These are phyloP conservation scores for Bolboschoenus planiculmis DNA, from an alignment of 176 grass and related monocot genomes.

Conservation along the genomic window DNA sequence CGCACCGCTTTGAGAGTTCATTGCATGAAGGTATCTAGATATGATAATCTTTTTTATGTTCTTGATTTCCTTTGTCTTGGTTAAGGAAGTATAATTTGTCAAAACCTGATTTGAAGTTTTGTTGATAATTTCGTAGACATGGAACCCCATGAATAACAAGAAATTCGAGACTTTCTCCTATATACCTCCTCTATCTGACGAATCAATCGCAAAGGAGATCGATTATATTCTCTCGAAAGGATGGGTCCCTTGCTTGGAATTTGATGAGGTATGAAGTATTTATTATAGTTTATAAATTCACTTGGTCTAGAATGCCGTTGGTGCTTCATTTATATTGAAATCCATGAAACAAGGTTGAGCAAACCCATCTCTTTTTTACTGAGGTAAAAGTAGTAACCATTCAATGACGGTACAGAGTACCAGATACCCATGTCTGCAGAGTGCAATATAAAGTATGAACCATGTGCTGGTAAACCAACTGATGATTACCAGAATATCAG, in stretches of 20 bases:
- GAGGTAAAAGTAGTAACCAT: background rate
- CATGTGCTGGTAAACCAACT: background rate
- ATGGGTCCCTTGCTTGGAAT: constrained; percentile 64
- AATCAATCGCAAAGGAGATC: constrained; percentile 50
- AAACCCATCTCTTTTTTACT: background rate
- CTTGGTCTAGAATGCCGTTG: background rate
- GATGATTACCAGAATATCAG: background rate
- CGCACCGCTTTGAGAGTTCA: constrained; percentile 28
- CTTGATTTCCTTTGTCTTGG: background rate
- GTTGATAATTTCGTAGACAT: constrained; percentile 25
- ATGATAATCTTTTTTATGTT: background rate
- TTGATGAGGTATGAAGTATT: constrained; percentile 35
- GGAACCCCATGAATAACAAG: constrained; percentile 63
- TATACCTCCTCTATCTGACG: constrained; percentile 40
- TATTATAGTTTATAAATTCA: background rate
- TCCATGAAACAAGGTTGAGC: background rate
- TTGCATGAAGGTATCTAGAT: constrained; percentile 42
- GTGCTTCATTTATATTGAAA: background rate
- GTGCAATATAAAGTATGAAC: background rate
- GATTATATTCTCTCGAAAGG: constrained; percentile 59
- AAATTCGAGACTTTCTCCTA: constrained; percentile 60
- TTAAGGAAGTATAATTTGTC: background rate
- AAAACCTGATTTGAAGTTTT: background rate
- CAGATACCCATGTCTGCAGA: background rate
- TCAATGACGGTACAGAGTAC: background rate